A percentile compares a stretch with the other conserved stretches of the same genome.
Evolutionary conservation across 2,329 filamentous ascomycete genomes (phyloP).

Genomic region (Thelonectria blattea): DNA sequence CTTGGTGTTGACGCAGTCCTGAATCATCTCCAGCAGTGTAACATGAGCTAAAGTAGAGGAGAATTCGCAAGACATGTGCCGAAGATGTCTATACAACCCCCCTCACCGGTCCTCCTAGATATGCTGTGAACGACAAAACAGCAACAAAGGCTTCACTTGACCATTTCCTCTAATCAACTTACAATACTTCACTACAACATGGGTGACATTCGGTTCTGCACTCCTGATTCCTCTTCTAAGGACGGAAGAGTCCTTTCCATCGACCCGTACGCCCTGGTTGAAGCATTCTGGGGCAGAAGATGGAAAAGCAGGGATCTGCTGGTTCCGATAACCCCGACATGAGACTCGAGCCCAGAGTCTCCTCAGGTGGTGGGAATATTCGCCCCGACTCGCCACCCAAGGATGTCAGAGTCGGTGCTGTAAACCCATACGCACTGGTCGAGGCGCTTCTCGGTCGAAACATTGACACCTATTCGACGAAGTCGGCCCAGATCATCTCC

Average conservation of each 20-base stretch:
- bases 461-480: constrained; percentile 45
- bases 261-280: constrained; percentile 46
- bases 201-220: constrained; percentile 27
- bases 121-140: too few relatives aligned
- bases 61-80: too few relatives aligned
- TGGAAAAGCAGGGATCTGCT: constrained; percentile 35
- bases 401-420: constrained; percentile 47
- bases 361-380: constrained; percentile 10
- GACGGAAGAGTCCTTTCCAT: constrained; percentile 33
- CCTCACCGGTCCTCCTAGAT: too few relatives aligned
- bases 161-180: too few relatives aligned
- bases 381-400: constrained; percentile 47
- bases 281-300: constrained; percentile 46
- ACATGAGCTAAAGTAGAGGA: too few relatives aligned
- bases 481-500: constrained; percentile 44
- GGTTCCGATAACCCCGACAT: constrained; percentile 41
- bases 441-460: constrained; percentile 51
- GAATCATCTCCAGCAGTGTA: too few relatives aligned
- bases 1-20: too few relatives aligned
- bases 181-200: too few relatives aligned
- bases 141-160: too few relatives aligned
- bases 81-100: too few relatives aligned
- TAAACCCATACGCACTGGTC: constrained; percentile 53
- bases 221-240: constrained; percentile 17
- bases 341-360: constrained; percentile 21